Base-by-base conservation (phyloP, 805 yeast genomes). In the Metschnikowia borealis region DNA sequence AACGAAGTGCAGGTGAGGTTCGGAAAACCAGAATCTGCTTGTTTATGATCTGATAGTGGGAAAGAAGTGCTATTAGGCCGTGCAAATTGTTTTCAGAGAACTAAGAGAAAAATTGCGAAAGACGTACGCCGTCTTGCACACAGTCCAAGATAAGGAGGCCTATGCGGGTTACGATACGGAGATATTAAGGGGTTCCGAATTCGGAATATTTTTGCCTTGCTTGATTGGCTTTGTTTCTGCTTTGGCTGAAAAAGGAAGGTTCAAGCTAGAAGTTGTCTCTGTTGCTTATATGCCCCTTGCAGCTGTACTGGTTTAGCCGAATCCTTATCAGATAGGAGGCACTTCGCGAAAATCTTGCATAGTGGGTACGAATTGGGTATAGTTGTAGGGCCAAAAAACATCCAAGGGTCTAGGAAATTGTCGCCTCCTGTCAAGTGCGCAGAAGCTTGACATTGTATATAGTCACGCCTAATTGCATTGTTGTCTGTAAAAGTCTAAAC, bases 321-420 rank as follows among this genome's bases (percentile, higher is more conserved):
- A 33, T 42, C 45, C 45, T 42, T 42, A 42, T 42, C 45, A 42
- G 45, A 33, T 42, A 41, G 45, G 45, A 42, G 45, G 20, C 38
- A 42, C 35, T 42, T 42, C 45, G 45, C 45, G 45, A 42, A 39
- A 33, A 42, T 42, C 45, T 42, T 23, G 45, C 45, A 42, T 41
- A 31, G 18, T 32, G 38, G 21, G 31, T 10, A 15, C 34, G 8
- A 15, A 26, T 15, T 15, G 34, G 11, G 43, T 20, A 13, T 15
- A 8, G 17, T 10, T 29, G 10, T 26, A 13, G 34, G 32, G 17
- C 15, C 29, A 26, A 26, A 18, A 21, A 38, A 38, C 32, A 23
- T 14, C 15, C 29, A 10, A 21, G 17, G 31, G 31, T 21, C 31
- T 21, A 5, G 15, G n/a, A 17, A 21, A 23, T 20, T 21, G 18